phyloP scores from a whole-genome alignment of 73 alveolate genomes.

The Paraurostyla sp. region DNA sequence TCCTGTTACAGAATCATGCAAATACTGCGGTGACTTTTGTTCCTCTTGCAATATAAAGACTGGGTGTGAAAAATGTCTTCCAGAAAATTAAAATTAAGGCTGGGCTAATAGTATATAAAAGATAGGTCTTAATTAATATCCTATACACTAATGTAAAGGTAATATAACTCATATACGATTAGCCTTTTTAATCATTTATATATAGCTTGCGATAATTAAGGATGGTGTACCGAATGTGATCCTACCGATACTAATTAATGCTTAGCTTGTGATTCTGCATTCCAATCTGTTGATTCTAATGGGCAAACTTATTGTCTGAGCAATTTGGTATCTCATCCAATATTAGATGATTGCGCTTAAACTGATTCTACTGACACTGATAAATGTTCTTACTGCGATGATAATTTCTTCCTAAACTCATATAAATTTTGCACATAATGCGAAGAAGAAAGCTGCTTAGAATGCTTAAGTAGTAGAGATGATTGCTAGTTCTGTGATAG shows the following conservation, averaged over 20 bases:
- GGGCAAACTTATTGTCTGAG: not conserved
- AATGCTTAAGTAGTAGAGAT: no score
- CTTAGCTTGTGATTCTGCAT: not conserved
- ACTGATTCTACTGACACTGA: not conserved
- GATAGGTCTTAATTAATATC: not conserved
- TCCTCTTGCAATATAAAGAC: not conserved
- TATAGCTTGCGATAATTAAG: not conserved
- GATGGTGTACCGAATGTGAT: not conserved
- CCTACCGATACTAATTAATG: not conserved
- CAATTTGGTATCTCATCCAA: not conserved
- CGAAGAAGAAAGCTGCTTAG: no score
- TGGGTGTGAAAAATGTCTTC: constrained; percentile 1
- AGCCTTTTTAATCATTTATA: not conserved
- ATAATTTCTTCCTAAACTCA: not conserved
- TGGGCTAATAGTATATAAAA: no score
- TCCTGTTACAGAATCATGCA: not conserved
- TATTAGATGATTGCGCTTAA: not conserved
- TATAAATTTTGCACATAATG: not conserved
- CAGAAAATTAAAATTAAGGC: not conserved
- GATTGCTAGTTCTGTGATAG: no score
- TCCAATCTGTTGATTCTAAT: not conserved
- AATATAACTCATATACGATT: no score
- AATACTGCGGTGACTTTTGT: not conserved
- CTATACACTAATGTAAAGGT: not conserved
- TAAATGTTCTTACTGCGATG: not conserved